Percentiles rank a stretch among this genome's conserved stretches.
Evolutionary conservation across 2,329 filamentous ascomycete genomes (phyloP).

Genomic region (Neofusicoccum cordaticola): DNA sequence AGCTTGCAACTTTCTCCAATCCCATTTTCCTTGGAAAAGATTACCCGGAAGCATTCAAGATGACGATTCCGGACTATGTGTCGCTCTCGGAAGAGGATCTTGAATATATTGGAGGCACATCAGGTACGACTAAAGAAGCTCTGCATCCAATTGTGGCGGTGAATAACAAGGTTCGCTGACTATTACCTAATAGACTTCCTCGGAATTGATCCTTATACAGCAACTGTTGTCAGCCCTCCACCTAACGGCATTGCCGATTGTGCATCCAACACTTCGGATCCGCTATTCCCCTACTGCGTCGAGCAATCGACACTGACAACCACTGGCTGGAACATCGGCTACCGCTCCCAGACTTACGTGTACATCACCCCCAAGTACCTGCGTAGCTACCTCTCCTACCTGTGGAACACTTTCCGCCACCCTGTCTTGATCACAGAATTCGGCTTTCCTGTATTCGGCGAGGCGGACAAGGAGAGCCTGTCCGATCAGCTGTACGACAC

Average conservation of each 20-base stretch:
- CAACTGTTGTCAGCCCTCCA: constrained; percentile 33
- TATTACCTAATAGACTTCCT: constrained; percentile 41
- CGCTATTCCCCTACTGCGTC: constrained; percentile 35
- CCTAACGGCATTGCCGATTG: constrained; percentile 38
- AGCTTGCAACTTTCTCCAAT: constrained; percentile 33
- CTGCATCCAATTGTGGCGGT: too few species aligned
- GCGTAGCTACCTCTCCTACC: constrained; percentile 54
- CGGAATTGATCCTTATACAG: constrained; percentile 37
- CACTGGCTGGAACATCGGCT: constrained; percentile 58
- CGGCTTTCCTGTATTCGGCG: constrained; percentile 36
- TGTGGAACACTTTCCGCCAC: constrained; percentile 57
- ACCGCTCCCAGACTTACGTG: constrained; percentile 55
- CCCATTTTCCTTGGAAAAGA: constrained; percentile 46
- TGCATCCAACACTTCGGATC: constrained; percentile 30
- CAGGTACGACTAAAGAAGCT: constrained; percentile 21
- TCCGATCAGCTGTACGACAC: constrained; percentile 31
- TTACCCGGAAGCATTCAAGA: constrained; percentile 42
- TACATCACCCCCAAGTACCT: constrained; percentile 60
- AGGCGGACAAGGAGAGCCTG: constrained; percentile 28
- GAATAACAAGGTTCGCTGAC: constrained; percentile 23
- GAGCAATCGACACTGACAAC: constrained; percentile 43
- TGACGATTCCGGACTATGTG: constrained; percentile 1
- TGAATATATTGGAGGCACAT: constrained; percentile 5
- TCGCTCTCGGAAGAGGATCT: neutral
- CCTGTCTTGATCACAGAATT: constrained; percentile 41